Evolutionary conservation across 176 grass and related monocot genomes (phyloP), one percentile per base, ranked within the genome.

Genomic region (Areca catechu): DNA sequence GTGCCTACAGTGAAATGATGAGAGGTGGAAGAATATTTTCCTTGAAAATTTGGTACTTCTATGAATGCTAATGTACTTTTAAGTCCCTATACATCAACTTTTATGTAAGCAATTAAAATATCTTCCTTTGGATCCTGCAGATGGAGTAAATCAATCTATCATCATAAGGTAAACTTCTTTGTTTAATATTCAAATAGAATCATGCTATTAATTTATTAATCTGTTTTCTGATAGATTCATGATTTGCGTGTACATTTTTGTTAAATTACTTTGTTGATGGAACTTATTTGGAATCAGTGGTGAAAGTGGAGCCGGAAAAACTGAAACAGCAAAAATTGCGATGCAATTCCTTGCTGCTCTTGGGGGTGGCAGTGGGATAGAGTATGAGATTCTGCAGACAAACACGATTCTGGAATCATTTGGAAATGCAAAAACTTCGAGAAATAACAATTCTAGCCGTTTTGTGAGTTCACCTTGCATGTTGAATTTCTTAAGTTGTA

Each of bases 251-350:
- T 43, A 43, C 7, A 43, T 43, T 43, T 43, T 43, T 0, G 10
- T 43, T 43, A 2, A 5, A 43, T 12, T 12, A 43, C 34, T 43
- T 43, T 14, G 34, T 43, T 43, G 34, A 43, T 43, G 9, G 34
- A 43, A 43, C 10, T 43, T 12, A 12, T 43, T 43, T 43, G 12
- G 3, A 37, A 71, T 84, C 43, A 98, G 93, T 62, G 93, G 93
- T 70, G 93, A 92, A 74, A 98, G 93, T 78, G 93, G 93, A 75
- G 87, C 93, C 74, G 93, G 93, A 60, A 98, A 98, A 78, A 98
- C 93, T 68, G 88, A 92, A 88, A 98, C 93, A 2, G 93, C 93
- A 68, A 98, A 98, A 75, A 98, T 92, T 49, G 81, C 87, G 48
- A 98, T 98, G 93, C 93, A 92, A 67, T 98, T 92, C 76, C 82